Evolutionary conservation across 163 green algal genomes (phyloP).

Genomic region (Scenedesmus sp.): DNA sequence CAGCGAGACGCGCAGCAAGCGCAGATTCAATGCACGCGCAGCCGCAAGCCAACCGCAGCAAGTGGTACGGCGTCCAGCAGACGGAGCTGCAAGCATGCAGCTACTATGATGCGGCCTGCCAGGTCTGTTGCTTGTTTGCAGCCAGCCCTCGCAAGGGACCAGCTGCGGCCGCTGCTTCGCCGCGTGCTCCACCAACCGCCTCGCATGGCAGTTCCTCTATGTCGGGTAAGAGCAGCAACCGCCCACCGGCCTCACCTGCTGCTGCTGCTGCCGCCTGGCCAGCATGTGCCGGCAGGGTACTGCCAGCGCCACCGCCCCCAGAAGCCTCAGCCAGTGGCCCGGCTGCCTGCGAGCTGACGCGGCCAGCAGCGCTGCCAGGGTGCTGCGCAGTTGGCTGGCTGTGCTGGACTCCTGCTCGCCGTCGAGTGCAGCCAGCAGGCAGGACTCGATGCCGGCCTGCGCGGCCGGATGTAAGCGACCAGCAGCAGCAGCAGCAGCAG

Average conservation of each 20-base stretch:
- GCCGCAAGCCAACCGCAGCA: no score
- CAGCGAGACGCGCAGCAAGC: background rate
- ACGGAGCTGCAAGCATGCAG: background rate
- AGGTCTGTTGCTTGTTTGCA: no score
- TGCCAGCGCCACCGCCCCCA: constrained; percentile 75
- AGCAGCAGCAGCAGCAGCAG: background rate
- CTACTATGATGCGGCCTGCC: no score
- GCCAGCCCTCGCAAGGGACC: background rate
- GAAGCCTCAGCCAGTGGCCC: constrained; percentile 83
- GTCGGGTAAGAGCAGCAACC: background rate
- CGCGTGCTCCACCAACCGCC: no score
- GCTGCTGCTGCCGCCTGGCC: background rate
- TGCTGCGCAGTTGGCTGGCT: constrained; percentile 75
- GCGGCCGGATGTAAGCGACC: background rate
- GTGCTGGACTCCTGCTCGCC: constrained; percentile 79
- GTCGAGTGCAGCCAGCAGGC: constrained; percentile 88
- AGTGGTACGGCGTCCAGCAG: no score
- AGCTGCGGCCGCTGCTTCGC: no score
- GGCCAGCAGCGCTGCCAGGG: constrained; percentile 79
- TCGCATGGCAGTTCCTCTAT: no score
- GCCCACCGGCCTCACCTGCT: background rate
- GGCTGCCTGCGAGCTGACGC: constrained; percentile 64
- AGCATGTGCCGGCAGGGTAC: constrained; percentile 30
- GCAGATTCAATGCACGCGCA: no score
- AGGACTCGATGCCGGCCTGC: constrained; percentile 69